phyloP scores from a whole-genome alignment of 108 stramenopile genomes.

The Cyclotella sp. region DNA sequence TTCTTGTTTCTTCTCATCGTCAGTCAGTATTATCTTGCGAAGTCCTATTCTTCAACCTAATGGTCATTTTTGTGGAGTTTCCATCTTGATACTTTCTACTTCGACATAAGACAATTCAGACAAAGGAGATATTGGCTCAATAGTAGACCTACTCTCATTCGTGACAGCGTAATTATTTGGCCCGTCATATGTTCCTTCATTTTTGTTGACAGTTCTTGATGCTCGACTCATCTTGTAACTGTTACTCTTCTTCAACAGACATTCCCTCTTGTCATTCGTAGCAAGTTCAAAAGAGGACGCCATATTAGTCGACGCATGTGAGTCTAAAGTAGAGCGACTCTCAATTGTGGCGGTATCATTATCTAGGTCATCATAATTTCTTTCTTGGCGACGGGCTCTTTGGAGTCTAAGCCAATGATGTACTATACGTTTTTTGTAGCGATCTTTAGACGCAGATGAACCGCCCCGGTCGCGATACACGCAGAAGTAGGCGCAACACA shows the following conservation, averaged over 20 bases:
- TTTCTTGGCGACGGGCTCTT: background rate
- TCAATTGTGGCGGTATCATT: background rate
- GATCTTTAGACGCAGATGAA: background rate
- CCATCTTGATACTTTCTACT: too few species aligned
- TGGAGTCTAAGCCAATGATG: background rate
- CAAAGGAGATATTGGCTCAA: too few species aligned
- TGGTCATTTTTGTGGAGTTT: too few species aligned
- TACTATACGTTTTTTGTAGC: background rate
- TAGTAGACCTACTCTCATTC: too few species aligned
- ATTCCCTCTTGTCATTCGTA: background rate
- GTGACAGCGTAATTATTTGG: background rate
- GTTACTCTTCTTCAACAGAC: background rate
- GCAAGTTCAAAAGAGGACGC: background rate
- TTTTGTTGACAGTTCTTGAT: background rate
- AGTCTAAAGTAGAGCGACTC: background rate
- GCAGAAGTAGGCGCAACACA: constrained; percentile 25
- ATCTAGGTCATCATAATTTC: background rate
- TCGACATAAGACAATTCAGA: too few species aligned
- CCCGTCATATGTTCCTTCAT: background rate
- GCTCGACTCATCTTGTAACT: background rate
- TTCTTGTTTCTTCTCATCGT: too few species aligned
- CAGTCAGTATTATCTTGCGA: too few species aligned
- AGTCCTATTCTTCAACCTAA: too few species aligned
- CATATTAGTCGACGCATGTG: background rate
- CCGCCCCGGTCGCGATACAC: background rate